These are phyloP conservation scores for Corylus americana DNA, from an alignment of 306 rosid genomes.

Conservation along the genomic window DNA sequence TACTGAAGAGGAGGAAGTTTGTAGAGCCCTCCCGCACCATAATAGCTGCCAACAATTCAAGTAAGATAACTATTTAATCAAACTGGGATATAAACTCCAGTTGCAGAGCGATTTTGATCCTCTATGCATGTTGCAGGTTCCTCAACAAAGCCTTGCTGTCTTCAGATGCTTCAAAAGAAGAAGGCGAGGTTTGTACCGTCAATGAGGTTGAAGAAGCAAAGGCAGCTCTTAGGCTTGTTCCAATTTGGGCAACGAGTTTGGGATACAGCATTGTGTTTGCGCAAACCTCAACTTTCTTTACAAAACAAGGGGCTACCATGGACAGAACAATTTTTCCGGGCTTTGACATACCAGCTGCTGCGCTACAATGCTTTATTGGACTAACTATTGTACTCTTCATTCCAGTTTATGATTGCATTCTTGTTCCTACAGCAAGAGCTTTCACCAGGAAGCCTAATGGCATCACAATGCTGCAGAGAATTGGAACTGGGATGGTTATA, in stretches of 20 bases:
- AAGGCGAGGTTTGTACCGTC: conserved; percentile 19
- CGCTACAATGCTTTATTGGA: conserved; percentile 11
- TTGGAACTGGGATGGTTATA: conserved; percentile 2
- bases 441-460: conserved; percentile 24
- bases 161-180: conserved; percentile 22
- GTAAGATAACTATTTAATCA: conserved; percentile 25
- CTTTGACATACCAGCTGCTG: conserved; percentile 10
- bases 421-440: conserved; percentile 22
- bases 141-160: conserved; percentile 38
- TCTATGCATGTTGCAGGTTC: conserved; percentile 18
- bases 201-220: conserved; percentile 54
- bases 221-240: conserved; percentile 37
- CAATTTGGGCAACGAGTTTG: conserved; percentile 43
- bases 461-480: conserved; percentile 30
- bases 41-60: conserved; percentile 36
- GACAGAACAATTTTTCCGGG: too few species aligned
- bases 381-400: conserved; percentile 12
- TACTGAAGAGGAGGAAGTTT: conserved; percentile 29
- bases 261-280: conserved; percentile 35
- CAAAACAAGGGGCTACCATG: conserved; percentile 41
- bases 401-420: conserved; percentile 27
- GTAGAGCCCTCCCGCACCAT: conserved; percentile 33
- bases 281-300: conserved; percentile 34
- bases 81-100: too few species aligned
- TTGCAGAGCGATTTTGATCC: background rate